Percentiles rank a stretch among this genome's conserved stretches.
Conservation (phyloP, 306 rosid genomes). For the Gastrolobium bilobum region DNA sequence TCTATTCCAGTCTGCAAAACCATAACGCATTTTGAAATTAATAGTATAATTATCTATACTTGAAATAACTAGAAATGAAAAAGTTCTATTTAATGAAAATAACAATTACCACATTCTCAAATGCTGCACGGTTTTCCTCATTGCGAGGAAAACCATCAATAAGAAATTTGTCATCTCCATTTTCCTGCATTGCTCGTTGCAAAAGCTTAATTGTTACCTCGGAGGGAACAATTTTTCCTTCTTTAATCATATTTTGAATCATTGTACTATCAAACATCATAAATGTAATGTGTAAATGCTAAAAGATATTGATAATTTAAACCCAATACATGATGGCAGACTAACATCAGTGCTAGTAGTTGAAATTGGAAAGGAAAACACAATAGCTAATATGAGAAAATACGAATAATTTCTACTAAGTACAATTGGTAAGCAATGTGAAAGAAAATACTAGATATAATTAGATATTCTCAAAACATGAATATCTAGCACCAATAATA, state of each 20-base stretch:
- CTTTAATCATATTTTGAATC: constrained; percentile 95
- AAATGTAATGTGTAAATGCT: constrained; percentile 33
- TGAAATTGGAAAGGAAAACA: neutral
- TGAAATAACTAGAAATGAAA: constrained; percentile 18
- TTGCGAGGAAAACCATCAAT: constrained; percentile 99
- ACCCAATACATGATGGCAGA: constrained; percentile 27
- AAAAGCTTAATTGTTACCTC: constrained; percentile 96
- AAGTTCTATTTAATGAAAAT: neutral
- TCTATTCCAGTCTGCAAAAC: constrained; percentile 85
- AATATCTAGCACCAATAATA: neutral
- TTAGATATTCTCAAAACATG: constrained; percentile 8
- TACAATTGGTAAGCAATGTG: neutral
- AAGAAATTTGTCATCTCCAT: constrained; percentile 87
- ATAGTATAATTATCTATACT: constrained; percentile 21
- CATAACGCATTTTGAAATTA: constrained; percentile 45
- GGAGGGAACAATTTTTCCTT: constrained; percentile 96
- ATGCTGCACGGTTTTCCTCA: constrained; percentile 99
- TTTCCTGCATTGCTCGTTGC: constrained; percentile 79
- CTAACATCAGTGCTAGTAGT: neutral
- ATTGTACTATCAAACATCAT: constrained; percentile 71
- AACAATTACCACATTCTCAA: constrained; percentile 81
- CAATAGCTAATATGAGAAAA: neutral
- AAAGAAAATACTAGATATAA: neutral
- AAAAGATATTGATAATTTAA: constrained; percentile 28
- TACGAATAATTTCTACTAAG: neutral